Conservation (phyloP, 1,284 basidiomycete species). For the Cryptococcus sp. region DNA sequence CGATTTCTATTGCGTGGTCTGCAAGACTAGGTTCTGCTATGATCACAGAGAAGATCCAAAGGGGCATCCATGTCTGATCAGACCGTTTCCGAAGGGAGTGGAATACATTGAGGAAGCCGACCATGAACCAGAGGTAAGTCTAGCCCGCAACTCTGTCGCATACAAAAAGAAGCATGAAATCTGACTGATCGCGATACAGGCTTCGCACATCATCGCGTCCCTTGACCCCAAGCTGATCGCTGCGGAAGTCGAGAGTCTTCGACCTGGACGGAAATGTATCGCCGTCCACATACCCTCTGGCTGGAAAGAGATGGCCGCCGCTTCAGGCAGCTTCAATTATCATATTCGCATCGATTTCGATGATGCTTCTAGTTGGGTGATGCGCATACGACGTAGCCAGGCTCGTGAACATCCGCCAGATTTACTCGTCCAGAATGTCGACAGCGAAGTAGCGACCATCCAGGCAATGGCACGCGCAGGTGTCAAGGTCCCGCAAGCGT, state of each 20-base stretch:
- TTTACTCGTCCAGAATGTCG: not conserved
- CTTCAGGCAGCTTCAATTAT: conserved; percentile 2
- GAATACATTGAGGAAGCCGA: not conserved
- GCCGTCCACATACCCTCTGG: not conserved
- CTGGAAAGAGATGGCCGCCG: not conserved
- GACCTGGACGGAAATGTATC: conserved; percentile 1
- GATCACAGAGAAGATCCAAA: not conserved
- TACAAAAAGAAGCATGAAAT: not conserved
- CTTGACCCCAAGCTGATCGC: conserved; percentile 5
- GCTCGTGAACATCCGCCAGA: not conserved
- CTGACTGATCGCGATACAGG: not conserved
- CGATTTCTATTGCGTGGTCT: not conserved
- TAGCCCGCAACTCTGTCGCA: not conserved
- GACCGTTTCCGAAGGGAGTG: not conserved
- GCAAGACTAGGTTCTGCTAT: not conserved
- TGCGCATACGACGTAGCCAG: conserved; percentile 1
- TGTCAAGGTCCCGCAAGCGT: conserved; percentile 3
- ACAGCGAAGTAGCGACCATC: conserved; percentile 6
- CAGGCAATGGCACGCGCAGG: conserved; percentile 1
- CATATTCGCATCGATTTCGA: conserved; percentile 10
- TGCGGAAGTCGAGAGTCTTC: conserved; percentile 1
- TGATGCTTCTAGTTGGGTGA: not conserved
- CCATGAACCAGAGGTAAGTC: not conserved
- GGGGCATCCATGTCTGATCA: not conserved
- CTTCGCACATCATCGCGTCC: not conserved